These are phyloP conservation scores for Hemisphaericaspora subhashii DNA, from an alignment of 1,139 yeast species.

Conservation along the genomic window DNA sequence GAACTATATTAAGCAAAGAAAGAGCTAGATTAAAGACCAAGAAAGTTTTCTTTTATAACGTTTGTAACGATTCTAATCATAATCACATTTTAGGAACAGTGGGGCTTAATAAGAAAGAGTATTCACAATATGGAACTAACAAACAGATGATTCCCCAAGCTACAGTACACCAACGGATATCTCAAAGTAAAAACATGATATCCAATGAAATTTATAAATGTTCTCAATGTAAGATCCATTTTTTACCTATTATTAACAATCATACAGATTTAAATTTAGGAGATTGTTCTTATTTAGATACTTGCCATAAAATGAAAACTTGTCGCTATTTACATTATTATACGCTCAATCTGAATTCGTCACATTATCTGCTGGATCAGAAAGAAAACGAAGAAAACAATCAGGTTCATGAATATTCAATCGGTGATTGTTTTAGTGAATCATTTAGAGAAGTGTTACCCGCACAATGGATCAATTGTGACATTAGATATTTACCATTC, in stretches of 20 bases:
- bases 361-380: constrained; percentile 5
- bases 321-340: constrained; percentile 84
- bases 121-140: constrained; percentile 11
- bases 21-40: constrained; percentile 38
- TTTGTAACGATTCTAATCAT: constrained; percentile 53
- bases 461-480: constrained; percentile 87
- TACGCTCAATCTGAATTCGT: constrained; percentile 49
- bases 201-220: constrained; percentile 40
- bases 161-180: constrained; percentile 21
- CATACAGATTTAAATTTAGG: constrained; percentile 71
- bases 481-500: constrained; percentile 72
- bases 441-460: constrained; percentile 38
- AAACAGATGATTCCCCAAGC: constrained; percentile 22
- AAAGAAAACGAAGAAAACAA: constrained; percentile 22
- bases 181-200: constrained; percentile 20
- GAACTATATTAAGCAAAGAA: constrained; percentile 38
- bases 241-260: constrained; percentile 54
- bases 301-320: constrained; percentile 80
- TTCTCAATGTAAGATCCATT: constrained; percentile 53
- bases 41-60: constrained; percentile 47
- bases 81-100: constrained; percentile 32
- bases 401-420: constrained; percentile 43
- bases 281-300: constrained; percentile 90
- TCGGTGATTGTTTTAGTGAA: constrained; percentile 55
- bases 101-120: constrained; percentile 23